phyloP scores from a whole-genome alignment of 2,329 filamentous ascomycete genomes.

The Calonectria leucothoes region DNA sequence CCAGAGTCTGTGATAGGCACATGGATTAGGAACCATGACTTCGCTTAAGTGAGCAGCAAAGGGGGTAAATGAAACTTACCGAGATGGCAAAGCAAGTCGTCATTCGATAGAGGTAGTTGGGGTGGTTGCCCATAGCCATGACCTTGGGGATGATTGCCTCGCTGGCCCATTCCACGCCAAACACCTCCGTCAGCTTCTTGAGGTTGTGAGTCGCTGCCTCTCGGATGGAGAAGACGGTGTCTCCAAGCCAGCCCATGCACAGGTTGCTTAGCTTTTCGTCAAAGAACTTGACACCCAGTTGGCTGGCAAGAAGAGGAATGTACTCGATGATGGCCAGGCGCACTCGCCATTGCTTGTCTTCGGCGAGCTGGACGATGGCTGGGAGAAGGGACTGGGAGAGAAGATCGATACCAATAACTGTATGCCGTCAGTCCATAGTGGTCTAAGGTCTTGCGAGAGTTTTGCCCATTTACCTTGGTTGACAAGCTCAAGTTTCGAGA shows the following conservation, averaged over 20 bases:
- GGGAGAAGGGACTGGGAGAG: conserved; percentile 96
- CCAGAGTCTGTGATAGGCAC: conserved; percentile 77
- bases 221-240: conserved; percentile 98
- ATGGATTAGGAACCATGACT: conserved; percentile 35
- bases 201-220: conserved; percentile 97
- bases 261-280: conserved; percentile 95
- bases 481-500: conserved; percentile 98
- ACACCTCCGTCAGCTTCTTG: conserved; percentile 98
- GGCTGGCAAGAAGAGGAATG: conserved; percentile 93
- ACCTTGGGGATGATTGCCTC: conserved; percentile 98
- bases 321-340: conserved; percentile 99
- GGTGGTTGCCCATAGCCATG: conserved; percentile 97
- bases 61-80: conserved; percentile 67
- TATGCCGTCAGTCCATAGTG: conserved; percentile 33
- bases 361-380: conserved; percentile 95
- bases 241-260: conserved; percentile 98
- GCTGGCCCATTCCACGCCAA: conserved; percentile 97
- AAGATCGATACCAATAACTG: conserved; percentile 97
- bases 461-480: conserved; percentile 79
- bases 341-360: conserved; percentile 99
- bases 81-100: conserved; percentile 99
- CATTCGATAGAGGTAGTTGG: conserved; percentile 99
- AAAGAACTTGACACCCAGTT: conserved; percentile 97
- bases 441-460: background rate
- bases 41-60: background rate